Evolutionary conservation across 768 basidiomycete genomes (phyloP).

Genomic region (Boletellus ananas): DNA sequence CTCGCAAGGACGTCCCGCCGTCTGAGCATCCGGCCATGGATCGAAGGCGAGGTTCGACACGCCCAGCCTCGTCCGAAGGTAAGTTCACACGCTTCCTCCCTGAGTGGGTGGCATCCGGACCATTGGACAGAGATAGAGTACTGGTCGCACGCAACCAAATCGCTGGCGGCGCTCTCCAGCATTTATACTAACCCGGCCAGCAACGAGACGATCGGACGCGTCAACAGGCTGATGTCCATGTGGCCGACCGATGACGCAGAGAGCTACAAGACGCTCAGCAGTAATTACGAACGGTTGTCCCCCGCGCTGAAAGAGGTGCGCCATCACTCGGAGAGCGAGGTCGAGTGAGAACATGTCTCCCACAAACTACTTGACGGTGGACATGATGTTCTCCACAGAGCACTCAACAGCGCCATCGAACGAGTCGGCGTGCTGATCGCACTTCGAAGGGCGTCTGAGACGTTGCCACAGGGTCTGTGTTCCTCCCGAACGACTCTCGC

Average conservation of each 20-base stretch:
- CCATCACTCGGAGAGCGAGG: constrained; percentile 55
- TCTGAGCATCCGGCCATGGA: constrained; percentile 45
- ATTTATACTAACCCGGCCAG: constrained; percentile 49
- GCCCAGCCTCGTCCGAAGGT: constrained; percentile 80
- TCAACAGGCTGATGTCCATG: constrained; percentile 65
- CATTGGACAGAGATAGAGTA: constrained; percentile 60
- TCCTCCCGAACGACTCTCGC: not conserved
- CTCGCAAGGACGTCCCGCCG: not conserved
- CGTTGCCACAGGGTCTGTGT: constrained; percentile 48
- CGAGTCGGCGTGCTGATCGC: constrained; percentile 66
- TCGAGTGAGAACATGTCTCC: constrained; percentile 43
- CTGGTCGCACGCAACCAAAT: constrained; percentile 67
- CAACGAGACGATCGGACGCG: constrained; percentile 61
- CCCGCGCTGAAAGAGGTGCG: constrained; percentile 63
- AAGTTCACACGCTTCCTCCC: constrained; percentile 26
- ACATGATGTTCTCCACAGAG: constrained; percentile 39
- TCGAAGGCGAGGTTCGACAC: constrained; percentile 56
- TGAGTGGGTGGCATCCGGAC: constrained; percentile 5
- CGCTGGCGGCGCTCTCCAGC: constrained; percentile 52
- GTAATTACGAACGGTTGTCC: constrained; percentile 57
- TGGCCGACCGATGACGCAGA: constrained; percentile 78
- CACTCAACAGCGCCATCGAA: constrained; percentile 70
- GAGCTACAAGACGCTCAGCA: constrained; percentile 61
- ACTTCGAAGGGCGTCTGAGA: constrained; percentile 67
- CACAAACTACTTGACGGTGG: constrained; percentile 2